These are phyloP conservation scores for Stephanodiscus minutulus DNA, from an alignment of 108 stramenopile genomes.

Conservation along the genomic window DNA sequence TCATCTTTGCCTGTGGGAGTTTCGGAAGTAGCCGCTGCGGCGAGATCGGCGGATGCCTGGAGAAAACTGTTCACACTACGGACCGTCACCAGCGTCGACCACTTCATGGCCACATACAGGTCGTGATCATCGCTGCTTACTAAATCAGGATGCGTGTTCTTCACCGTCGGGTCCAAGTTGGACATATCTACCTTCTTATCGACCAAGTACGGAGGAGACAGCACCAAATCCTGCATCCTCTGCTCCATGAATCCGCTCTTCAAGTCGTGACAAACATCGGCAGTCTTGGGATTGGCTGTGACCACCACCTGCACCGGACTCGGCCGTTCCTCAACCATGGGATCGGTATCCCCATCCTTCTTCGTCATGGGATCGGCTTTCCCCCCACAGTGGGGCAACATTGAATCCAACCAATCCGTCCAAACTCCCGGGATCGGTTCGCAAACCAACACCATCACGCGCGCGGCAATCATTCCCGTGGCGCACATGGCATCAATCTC, in stretches of 20 bases:
- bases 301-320: slow-evolving; percentile 89
- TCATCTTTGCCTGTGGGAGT: slow-evolving; percentile 29
- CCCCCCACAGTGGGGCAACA: slow-evolving; percentile 79
- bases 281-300: slow-evolving; percentile 72
- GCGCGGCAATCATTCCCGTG: slow-evolving; percentile 78
- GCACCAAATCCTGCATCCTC: slow-evolving; percentile 76
- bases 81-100: slow-evolving; percentile 80
- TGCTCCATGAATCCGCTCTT: slow-evolving; percentile 90
- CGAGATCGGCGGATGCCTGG: slow-evolving; percentile 86
- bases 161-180: slow-evolving; percentile 51
- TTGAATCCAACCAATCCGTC: slow-evolving; percentile 89
- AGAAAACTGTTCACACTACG: slow-evolving; percentile 72
- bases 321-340: slow-evolving; percentile 75
- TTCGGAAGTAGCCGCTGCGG: slow-evolving; percentile 73
- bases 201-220: slow-evolving; percentile 77
- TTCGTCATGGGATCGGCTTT: slow-evolving; percentile 55
- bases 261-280: slow-evolving; percentile 83
- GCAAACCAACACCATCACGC: slow-evolving; percentile 84
- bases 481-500: slow-evolving; percentile 89
- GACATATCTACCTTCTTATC: slow-evolving; percentile 44
- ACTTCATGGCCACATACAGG: slow-evolving; percentile 80
- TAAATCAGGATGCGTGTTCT: slow-evolving; percentile 82
- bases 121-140: slow-evolving; percentile 87
- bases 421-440: slow-evolving; percentile 82
- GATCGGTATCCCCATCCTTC: slow-evolving; percentile 16